These are phyloP conservation scores for Penicillium hesseltinei DNA, from an alignment of 2,329 filamentous ascomycete genomes.

Conservation along the genomic window DNA sequence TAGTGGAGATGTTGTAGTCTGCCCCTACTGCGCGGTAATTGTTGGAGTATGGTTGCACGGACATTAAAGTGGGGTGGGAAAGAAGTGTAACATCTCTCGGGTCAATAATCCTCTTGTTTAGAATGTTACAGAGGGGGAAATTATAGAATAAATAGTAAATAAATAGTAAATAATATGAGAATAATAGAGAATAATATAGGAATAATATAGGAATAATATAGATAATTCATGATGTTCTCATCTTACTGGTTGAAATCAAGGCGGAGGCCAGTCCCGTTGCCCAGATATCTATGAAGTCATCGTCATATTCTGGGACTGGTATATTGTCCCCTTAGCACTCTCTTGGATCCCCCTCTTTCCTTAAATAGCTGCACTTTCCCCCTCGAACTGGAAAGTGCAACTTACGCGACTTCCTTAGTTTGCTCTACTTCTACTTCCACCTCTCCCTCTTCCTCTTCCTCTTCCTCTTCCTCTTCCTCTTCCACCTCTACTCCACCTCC, in stretches of 20 bases:
- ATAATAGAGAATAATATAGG: neutral
- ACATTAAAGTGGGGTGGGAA: neutral
- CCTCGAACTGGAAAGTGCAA: neutral
- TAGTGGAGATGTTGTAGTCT: neutral
- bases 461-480: neutral
- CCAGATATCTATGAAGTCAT: slow-evolving; percentile 26
- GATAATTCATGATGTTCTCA: slow-evolving; percentile 15
- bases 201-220: no score
- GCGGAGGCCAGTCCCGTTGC: slow-evolving; percentile 23
- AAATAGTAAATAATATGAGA: no score
- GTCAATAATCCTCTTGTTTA: neutral
- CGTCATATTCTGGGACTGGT: neutral
- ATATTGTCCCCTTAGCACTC: neutral
- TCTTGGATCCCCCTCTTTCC: neutral
- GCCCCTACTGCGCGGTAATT: neutral
- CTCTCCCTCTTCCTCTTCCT: neutral
- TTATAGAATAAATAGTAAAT: neutral
- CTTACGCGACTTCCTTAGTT: neutral
- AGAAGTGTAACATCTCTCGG: slow-evolving; percentile 1
- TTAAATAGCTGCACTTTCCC: slow-evolving; percentile 9
- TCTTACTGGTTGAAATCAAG: slow-evolving; percentile 17
- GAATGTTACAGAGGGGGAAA: neutral
- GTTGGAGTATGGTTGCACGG: slow-evolving; percentile 3
- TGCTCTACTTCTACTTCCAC: neutral
- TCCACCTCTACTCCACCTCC: neutral